These are phyloP conservation scores for Sideroxylon spinosum DNA, from an alignment of 179 eudicot genomes.

Conservation along the genomic window DNA sequence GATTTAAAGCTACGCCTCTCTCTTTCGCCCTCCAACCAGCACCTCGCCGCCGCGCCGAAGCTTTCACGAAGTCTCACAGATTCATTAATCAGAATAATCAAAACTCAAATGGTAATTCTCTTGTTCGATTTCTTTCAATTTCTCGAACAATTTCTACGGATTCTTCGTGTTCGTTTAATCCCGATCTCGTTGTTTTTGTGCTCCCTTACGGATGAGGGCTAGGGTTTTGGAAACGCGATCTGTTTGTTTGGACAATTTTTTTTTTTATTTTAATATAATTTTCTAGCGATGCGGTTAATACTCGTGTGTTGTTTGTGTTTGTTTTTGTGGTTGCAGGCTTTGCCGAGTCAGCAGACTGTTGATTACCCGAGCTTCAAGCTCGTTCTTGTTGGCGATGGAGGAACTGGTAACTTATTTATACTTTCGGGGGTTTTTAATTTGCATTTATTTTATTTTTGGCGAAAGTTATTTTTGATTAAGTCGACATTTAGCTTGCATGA, in stretches of 20 bases:
- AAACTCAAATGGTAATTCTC: not conserved
- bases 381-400: slow-evolving; percentile 34
- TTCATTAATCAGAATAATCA: not conserved
- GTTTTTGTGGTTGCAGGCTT: slow-evolving; percentile 22
- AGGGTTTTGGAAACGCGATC: slow-evolving; percentile 11
- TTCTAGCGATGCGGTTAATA: not conserved
- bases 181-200: slow-evolving; percentile 3
- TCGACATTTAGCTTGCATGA: not conserved
- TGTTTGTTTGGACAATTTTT: not conserved
- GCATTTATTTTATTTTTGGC: not conserved
- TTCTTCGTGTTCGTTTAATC: not conserved
- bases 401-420: slow-evolving; percentile 24
- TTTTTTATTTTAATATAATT: not conserved
- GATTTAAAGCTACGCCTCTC: too few relatives aligned
- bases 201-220: not conserved
- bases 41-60: too few relatives aligned
- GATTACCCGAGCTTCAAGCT: slow-evolving; percentile 38
- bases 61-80: too few relatives aligned
- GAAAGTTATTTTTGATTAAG: not conserved
- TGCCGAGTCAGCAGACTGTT: slow-evolving; percentile 33
- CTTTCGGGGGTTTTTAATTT: not conserved
- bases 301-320: not conserved
- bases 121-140: not conserved
- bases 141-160: not conserved
- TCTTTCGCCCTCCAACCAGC: too few relatives aligned